phyloP scores from a whole-genome alignment of 2,329 filamentous ascomycete species.

The Penicillium sp. region DNA sequence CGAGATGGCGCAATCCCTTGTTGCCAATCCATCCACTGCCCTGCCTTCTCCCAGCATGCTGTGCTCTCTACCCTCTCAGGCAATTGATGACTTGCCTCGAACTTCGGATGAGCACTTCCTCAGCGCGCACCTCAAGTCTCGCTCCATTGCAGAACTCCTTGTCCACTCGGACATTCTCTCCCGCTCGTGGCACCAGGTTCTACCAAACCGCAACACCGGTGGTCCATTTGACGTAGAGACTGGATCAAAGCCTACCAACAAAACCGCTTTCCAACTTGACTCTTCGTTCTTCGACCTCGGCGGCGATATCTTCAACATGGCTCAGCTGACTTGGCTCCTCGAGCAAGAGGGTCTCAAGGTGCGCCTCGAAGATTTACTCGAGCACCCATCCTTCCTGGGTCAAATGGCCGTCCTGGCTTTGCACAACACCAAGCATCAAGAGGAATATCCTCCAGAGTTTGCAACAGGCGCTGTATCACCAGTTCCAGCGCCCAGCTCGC shows the following conservation, averaged over 20 bases:
- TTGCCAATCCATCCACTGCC: slow-evolving; percentile 31
- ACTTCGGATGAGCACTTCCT: slow-evolving; percentile 30
- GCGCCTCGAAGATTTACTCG: slow-evolving; percentile 38
- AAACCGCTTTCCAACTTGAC: slow-evolving; percentile 32
- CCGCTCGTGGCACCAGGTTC: slow-evolving; percentile 38
- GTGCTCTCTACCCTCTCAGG: slow-evolving; percentile 29
- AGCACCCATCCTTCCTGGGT: slow-evolving; percentile 39
- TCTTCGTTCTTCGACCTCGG: slow-evolving; percentile 41
- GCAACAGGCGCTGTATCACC: slow-evolving; percentile 12
- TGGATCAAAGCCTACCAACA: slow-evolving; percentile 14
- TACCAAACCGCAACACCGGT: slow-evolving; percentile 16
- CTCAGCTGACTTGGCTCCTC: slow-evolving; percentile 38
- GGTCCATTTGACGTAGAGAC: slow-evolving; percentile 10
- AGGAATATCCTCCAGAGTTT: slow-evolving; percentile 10
- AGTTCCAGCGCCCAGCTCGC: slow-evolving; percentile 5
- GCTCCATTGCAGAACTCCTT: slow-evolving; percentile 36
- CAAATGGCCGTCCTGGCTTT: slow-evolving; percentile 36
- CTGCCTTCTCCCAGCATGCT: slow-evolving; percentile 33
- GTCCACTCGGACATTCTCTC: slow-evolving; percentile 38
- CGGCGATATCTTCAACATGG: slow-evolving; percentile 40
- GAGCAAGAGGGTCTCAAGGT: slow-evolving; percentile 39
- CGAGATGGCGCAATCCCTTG: slow-evolving; percentile 34
- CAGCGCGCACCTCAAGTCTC: slow-evolving; percentile 33
- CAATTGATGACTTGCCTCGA: slow-evolving; percentile 25
- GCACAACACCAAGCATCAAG: slow-evolving; percentile 24